Evolutionary conservation across 2,329 filamentous ascomycete genomes (phyloP), one percentile per base, ranked within the genome.

Genomic region (Ophiocordyceps robertsii): DNA sequence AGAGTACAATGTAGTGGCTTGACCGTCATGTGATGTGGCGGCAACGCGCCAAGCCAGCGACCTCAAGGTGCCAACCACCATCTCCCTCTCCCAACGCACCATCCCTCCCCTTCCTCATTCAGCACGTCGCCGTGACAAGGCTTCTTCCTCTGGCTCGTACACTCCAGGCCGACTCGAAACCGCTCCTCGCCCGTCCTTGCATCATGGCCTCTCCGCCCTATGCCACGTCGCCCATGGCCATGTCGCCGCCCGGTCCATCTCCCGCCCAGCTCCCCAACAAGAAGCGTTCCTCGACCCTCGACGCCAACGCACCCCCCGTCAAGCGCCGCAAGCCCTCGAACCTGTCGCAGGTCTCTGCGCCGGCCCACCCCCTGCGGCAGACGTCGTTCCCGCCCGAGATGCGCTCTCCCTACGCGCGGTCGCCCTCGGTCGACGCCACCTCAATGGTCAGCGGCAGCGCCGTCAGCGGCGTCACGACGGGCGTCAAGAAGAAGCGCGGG

Each of bases 361-460:
- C 75, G 1, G 67, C 73, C 0, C 82, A 86, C 49, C 82, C 82
- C 2, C 74, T 92, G 2, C 82, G 85, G 33, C 83, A 88, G 55
- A 89, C 86, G 5, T 87, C 84, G 0, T 92, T 88, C 55, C 82
- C 84, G 0, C 83, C 84, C 24, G 80, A 75, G 42, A 62, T 61
- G 30, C 61, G 68, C 19, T 77, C 74, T 3, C 70, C 75, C 0
- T 72, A 71, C 35, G 69, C 69, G 16, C 74, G 81, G 14, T 84
- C 80, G 0, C 82, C 82, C 0, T 83, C 77, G 2, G 67, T 79
- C 40, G 80, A 84, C 44, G 70, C 64, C 9, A 65, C 68, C 43
- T 79, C 73, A 32, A 65, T 77, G 37, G 72, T 80, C 14, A 77
- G 77, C 47, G 79, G 77, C 29, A 80, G 76, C 39, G 73, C 72